Percentiles rank a stretch among this genome's conserved stretches.
phyloP scores from a whole-genome alignment of 179 eudicot species.

The Corrigiola litoralis region DNA sequence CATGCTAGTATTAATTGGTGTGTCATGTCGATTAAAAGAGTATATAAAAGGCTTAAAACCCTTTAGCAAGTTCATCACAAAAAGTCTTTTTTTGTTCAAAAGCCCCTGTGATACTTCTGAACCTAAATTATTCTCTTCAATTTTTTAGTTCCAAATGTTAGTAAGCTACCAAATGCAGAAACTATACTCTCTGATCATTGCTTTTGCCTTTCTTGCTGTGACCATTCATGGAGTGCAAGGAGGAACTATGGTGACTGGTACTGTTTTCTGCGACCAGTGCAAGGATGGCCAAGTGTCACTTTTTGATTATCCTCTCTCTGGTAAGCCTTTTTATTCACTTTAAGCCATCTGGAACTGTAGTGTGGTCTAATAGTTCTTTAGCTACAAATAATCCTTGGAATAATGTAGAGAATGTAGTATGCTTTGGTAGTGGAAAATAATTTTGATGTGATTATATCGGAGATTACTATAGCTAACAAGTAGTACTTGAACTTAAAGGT shows the following conservation, averaged over 20 bases:
- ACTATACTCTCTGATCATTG: constrained; percentile 12
- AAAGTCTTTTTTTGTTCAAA: background rate
- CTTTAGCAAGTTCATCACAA: background rate
- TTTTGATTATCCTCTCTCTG: constrained; percentile 82
- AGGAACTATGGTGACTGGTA: constrained; percentile 57
- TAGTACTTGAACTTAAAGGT: too few species aligned
- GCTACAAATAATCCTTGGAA: too few species aligned
- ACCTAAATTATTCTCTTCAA: background rate
- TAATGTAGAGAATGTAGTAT: too few species aligned
- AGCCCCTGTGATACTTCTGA: background rate
- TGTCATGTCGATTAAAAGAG: background rate
- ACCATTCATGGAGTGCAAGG: constrained; percentile 51
- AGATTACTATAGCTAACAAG: too few species aligned
- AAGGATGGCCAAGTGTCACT: constrained; percentile 82
- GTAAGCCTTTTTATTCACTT: constrained; percentile 37
- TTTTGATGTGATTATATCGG: too few species aligned
- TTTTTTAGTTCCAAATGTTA: background rate
- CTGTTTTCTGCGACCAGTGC: constrained; percentile 95
- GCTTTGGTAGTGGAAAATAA: too few species aligned
- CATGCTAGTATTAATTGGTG: constrained; percentile 1
- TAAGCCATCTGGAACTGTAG: too few species aligned
- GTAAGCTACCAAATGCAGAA: background rate
- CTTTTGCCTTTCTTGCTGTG: constrained; percentile 28
- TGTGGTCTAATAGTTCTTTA: too few species aligned
- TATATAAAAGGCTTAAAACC: constrained; percentile 11